phyloP scores from a whole-genome alignment of 345 rosid species.

The Aethionema arabicum region DNA sequence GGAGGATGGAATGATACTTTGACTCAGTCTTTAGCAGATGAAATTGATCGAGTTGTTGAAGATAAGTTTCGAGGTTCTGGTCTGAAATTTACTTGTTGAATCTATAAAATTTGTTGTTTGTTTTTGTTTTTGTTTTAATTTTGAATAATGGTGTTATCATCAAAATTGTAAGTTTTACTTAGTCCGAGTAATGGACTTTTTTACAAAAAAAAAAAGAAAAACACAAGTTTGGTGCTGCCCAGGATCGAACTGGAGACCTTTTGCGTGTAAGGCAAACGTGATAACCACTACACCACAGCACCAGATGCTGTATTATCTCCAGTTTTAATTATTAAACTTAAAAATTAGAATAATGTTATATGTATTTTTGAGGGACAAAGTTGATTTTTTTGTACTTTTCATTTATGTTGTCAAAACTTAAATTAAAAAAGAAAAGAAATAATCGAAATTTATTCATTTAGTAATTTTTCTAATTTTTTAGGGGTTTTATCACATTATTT shows the following conservation, averaged over 20 bases:
- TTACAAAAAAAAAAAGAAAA: not conserved
- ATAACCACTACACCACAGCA: conserved; percentile 48
- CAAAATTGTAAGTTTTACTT: not conserved
- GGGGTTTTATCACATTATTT: no score
- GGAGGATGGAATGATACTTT: conserved; percentile 41
- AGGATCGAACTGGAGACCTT: conserved; percentile 42
- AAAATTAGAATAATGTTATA: no score
- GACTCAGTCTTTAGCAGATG: conserved; percentile 20
- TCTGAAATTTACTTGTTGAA: conserved; percentile 23
- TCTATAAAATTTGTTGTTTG: not conserved
- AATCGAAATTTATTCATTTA: no score
- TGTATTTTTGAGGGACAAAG: no score
- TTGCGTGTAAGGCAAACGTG: conserved; percentile 42
- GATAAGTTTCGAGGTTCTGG: conserved; percentile 22
- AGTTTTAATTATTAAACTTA: no score
- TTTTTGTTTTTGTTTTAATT: conserved; percentile 1
- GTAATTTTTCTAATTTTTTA: no score
- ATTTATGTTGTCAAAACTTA: no score
- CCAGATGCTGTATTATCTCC: not conserved
- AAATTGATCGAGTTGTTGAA: conserved; percentile 11
- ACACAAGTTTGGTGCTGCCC: conserved; percentile 33
- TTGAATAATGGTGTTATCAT: not conserved
- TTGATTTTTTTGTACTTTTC: no score
- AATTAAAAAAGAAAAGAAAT: no score
- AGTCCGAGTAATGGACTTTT: no score